A percentile compares a stretch with the other conserved stretches of the same genome.
These are phyloP conservation scores for Penicillium paxilli DNA, from an alignment of 495 filamentous ascomycete genomes.

Conservation along the genomic window DNA sequence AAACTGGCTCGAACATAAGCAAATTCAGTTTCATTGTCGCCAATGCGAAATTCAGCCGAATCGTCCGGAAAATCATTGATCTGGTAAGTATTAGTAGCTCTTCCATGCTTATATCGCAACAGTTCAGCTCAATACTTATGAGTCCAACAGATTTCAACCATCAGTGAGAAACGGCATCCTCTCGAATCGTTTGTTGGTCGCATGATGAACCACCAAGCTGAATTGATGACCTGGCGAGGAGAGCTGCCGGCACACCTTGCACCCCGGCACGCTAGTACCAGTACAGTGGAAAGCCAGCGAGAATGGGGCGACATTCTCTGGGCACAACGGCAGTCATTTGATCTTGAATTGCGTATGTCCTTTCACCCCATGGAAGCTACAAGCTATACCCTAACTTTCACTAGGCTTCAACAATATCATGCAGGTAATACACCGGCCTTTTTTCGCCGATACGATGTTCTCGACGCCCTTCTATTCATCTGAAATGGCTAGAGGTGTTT, in stretches of 20 bases:
- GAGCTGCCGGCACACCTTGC: constrained; percentile 10
- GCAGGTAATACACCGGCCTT: constrained; percentile 13
- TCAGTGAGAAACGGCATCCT: not conserved
- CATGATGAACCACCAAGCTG: constrained; percentile 16
- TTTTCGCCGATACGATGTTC: constrained; percentile 2
- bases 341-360: constrained; percentile 9
- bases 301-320: not conserved
- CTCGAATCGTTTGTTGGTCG: constrained; percentile 11
- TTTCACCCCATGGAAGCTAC: not conserved
- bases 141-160: not conserved
- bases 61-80: constrained; percentile 12
- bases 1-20: not conserved
- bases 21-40: not conserved
- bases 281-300: not conserved
- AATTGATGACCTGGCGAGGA: constrained; percentile 15
- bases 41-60: constrained; percentile 8
- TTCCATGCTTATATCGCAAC: too few relatives aligned
- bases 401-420: constrained; percentile 15
- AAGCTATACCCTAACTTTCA: not conserved
- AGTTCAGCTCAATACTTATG: too few relatives aligned
- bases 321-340: constrained; percentile 7
- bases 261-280: not conserved
- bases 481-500: constrained; percentile 8
- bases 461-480: constrained; percentile 15
- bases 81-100: not conserved